Conservation (phyloP, 2,329 filamentous ascomycete species). For the Fusarium bactridioides region DNA sequence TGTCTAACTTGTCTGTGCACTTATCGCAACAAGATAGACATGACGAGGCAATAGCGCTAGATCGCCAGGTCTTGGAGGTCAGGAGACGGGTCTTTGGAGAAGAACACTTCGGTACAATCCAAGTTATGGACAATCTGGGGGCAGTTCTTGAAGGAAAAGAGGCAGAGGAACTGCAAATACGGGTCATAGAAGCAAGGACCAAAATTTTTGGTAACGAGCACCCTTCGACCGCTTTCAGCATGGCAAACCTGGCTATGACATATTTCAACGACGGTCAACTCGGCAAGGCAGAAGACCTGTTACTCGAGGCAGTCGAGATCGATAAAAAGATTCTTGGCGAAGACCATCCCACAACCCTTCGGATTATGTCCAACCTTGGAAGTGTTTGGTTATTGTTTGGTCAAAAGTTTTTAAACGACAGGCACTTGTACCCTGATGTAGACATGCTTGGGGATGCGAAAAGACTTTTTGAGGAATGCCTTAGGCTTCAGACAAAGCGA, state of each 20-base stretch:
- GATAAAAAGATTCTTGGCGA: neutral
- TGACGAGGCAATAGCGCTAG: neutral
- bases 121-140: neutral
- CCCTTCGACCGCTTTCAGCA: neutral
- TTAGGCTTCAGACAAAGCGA: neutral
- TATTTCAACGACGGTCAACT: neutral
- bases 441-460: neutral
- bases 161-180: neutral
- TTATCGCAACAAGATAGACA: neutral
- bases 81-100: neutral
- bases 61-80: neutral
- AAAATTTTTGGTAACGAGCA: neutral
- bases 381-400: neutral
- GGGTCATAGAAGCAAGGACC: slow-evolving; percentile 17
- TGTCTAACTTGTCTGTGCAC: neutral
- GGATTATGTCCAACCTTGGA: neutral
- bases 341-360: slow-evolving; percentile 12
- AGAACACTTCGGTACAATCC: neutral
- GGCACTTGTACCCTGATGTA: neutral
- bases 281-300: slow-evolving; percentile 1
- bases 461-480: neutral
- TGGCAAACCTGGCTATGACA: neutral
- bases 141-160: slow-evolving; percentile 7
- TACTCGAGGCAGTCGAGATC: neutral
- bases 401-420: neutral